phyloP scores from a whole-genome alignment of 2,329 filamentous ascomycete species.

The Massarina eburnea region DNA sequence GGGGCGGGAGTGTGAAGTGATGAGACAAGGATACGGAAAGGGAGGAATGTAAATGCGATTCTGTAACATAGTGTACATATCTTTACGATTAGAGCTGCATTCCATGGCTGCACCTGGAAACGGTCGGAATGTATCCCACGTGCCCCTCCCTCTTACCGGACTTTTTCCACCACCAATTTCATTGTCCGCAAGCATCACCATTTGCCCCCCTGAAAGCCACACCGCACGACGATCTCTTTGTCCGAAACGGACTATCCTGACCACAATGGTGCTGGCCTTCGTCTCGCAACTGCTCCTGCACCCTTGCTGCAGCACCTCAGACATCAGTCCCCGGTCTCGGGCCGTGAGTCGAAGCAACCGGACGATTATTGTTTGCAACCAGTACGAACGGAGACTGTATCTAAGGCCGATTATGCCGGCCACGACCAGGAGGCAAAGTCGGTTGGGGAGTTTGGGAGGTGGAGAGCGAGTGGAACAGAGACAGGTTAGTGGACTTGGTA shows the following conservation, averaged over 20 bases:
- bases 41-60: constrained; percentile 5
- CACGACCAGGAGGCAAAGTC: constrained; percentile 9
- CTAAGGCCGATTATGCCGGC: constrained; percentile 7
- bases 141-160: neutral
- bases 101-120: neutral
- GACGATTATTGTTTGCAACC: constrained; percentile 1
- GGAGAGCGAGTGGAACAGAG: neutral
- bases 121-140: neutral
- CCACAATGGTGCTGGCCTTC: neutral
- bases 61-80: constrained; percentile 5
- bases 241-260: neutral
- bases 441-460: neutral
- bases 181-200: constrained; percentile 4
- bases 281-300: neutral
- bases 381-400: constrained; percentile 5
- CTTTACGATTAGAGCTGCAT: neutral
- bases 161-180: neutral
- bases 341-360: neutral
- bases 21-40: neutral
- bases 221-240: neutral
- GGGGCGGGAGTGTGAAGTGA: constrained; percentile 18
- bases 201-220: neutral
- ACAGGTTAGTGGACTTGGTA: neutral
- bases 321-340: neutral
- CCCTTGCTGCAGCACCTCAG: neutral